Evolutionary conservation across 768 basidiomycete genomes (phyloP), one percentile per base, ranked within the genome.

Genomic region (Kwoniella botswanensis): DNA sequence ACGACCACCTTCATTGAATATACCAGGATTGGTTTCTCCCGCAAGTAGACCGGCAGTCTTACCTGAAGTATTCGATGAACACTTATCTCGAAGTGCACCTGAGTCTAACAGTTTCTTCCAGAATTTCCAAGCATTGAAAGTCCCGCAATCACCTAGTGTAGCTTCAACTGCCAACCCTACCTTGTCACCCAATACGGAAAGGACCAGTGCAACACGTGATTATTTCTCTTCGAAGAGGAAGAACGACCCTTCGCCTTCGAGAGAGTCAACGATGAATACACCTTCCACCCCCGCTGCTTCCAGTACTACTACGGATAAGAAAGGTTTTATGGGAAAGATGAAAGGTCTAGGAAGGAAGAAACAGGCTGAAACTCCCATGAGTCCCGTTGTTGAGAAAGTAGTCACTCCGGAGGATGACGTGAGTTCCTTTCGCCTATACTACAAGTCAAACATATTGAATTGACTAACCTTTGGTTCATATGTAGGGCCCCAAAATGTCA

Each of bases 251-350:
- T 70, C 72, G 17, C 73, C 72, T 50, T 66, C 72, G 13, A 56
- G 69, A 17, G 69, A 68, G 5, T 24, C 21, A n/a, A 24, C 71
- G 5, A 52, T 70, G 11, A 69, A 59, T 18, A 71, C 67, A 3
- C 73, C 59, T 22, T 46, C 57, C 1, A 79, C 77, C 0, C 77
- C 79, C 17, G 77, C 85, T 35, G 85, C 86, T 26, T 65, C 67
- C 5, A 60, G 41, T 41, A 24, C n/a, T 5, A n/a, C 11, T 61
- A 26, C 57, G 13, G 59, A 44, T 43, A 61, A 43, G 13, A 61
- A 44, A 12, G 55, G 35, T n/a, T 83, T 94, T 65, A 94, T 95
- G 88, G 92, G 93, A 0, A 88, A 91, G 71, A 83, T 94, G 69
- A 92, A 90, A 82, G 90, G 85, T 64, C 88, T 94, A 71, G 82